Percentiles rank a stretch among this genome's conserved stretches.
Conservation (phyloP, 805 yeast species). For the Yarrowia divulgata region DNA sequence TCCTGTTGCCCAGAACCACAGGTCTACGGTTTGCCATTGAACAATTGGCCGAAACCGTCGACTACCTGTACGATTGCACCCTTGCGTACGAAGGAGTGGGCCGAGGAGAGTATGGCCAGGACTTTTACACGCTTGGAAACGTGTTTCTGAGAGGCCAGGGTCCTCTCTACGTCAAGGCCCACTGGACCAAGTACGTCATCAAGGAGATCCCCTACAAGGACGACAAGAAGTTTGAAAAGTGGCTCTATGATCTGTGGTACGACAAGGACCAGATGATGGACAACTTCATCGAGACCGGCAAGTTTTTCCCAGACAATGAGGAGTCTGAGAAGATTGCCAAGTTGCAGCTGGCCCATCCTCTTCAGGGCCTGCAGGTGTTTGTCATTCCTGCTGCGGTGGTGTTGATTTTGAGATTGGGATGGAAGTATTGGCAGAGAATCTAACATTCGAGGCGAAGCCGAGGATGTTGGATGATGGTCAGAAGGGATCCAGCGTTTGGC, state of each 20-base stretch:
- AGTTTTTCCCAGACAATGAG: conserved; percentile 34
- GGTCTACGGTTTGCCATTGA: conserved; percentile 76
- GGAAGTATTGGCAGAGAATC: conserved; percentile 17
- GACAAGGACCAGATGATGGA: conserved; percentile 78
- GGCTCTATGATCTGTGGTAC: conserved; percentile 79
- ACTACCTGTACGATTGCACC: conserved; percentile 78
- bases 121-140: conserved; percentile 67
- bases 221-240: conserved; percentile 65
- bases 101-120: conserved; percentile 74
- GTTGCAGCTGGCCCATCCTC: conserved; percentile 12
- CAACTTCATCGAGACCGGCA: conserved; percentile 40
- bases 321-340: conserved; percentile 33
- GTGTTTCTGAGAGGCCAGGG: conserved; percentile 74
- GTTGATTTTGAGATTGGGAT: conserved; percentile 14
- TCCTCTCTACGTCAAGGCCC: conserved; percentile 70
- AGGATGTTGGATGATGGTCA: not conserved
- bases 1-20: conserved; percentile 80
- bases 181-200: conserved; percentile 65
- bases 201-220: conserved; percentile 69
- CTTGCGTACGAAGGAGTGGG: conserved; percentile 79
- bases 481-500: too few relatives aligned
- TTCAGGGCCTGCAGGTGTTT: conserved; percentile 26
- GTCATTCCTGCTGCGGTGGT: conserved; percentile 29
- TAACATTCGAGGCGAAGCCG: not conserved
- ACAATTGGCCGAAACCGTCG: conserved; percentile 54